phyloP scores from a whole-genome alignment of 2,329 filamentous ascomycete genomes.

The Fusarium goolgardi region DNA sequence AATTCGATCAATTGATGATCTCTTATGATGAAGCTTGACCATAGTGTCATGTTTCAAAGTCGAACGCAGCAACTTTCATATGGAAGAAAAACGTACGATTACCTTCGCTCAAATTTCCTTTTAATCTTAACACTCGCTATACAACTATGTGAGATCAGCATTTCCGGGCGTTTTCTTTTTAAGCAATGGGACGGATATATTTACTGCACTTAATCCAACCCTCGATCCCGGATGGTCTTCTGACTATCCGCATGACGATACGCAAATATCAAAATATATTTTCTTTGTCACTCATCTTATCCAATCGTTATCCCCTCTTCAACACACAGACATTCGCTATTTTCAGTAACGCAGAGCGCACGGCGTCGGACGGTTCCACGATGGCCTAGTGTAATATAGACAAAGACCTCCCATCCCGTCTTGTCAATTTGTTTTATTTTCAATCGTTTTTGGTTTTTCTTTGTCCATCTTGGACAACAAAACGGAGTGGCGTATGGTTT shows the following conservation, averaged over 20 bases:
- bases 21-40: constrained; percentile 64
- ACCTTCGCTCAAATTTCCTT: constrained; percentile 18
- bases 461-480: constrained; percentile 43
- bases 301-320: constrained; percentile 34
- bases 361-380: constrained; percentile 42
- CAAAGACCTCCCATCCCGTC: constrained; percentile 29
- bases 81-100: constrained; percentile 11
- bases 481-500: constrained; percentile 41
- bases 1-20: constrained; percentile 80
- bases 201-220: constrained; percentile 19
- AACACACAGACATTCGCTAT: constrained; percentile 39
- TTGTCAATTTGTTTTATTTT: constrained; percentile 40
- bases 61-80: constrained; percentile 14
- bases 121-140: constrained; percentile 25
- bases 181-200: constrained; percentile 22
- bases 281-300: constrained; percentile 40
- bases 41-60: background rate
- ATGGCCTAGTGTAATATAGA: constrained; percentile 48
- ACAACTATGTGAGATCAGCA: constrained; percentile 36
- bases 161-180: constrained; percentile 39
- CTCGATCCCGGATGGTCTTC: constrained; percentile 25
- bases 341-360: constrained; percentile 44
- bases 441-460: constrained; percentile 32
- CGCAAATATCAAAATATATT: constrained; percentile 38
- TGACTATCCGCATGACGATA: constrained; percentile 41